These are phyloP conservation scores for Diutina rugosa DNA, from an alignment of 1,139 yeast genomes.

Conservation along the genomic window DNA sequence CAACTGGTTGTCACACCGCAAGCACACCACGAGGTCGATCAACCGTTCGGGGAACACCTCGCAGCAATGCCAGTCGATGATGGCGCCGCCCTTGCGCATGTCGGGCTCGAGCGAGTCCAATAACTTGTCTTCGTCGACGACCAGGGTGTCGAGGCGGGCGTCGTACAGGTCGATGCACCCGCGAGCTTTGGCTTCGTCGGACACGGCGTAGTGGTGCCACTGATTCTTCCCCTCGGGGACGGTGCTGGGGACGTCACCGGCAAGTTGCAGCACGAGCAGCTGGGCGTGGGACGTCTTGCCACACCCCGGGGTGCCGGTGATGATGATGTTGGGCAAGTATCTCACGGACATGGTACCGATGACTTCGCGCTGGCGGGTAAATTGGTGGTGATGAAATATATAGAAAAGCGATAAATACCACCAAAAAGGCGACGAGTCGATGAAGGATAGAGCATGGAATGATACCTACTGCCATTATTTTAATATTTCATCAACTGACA, in stretches of 20 bases:
- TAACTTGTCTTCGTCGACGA: constrained; percentile 85
- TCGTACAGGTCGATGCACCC: constrained; percentile 78
- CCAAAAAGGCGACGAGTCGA: no score
- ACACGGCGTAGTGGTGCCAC: constrained; percentile 53
- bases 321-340: constrained; percentile 61
- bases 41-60: constrained; percentile 89
- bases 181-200: constrained; percentile 71
- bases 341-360: constrained; percentile 16
- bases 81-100: constrained; percentile 69
- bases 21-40: constrained; percentile 83
- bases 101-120: constrained; percentile 72
- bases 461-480: no score
- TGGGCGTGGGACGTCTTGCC: constrained; percentile 87
- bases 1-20: constrained; percentile 60
- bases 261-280: constrained; percentile 38
- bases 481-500: no score
- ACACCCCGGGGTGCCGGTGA: constrained; percentile 97
- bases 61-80: constrained; percentile 96
- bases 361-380: neutral
- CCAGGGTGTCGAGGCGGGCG: constrained; percentile 69
- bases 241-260: constrained; percentile 33
- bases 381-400: neutral
- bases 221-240: constrained; percentile 27
- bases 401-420: no score
- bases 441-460: no score